A percentile compares a stretch with the other conserved stretches of the same genome.
phyloP scores from a whole-genome alignment of 768 basidiomycete genomes.

The Trametes meyenii region DNA sequence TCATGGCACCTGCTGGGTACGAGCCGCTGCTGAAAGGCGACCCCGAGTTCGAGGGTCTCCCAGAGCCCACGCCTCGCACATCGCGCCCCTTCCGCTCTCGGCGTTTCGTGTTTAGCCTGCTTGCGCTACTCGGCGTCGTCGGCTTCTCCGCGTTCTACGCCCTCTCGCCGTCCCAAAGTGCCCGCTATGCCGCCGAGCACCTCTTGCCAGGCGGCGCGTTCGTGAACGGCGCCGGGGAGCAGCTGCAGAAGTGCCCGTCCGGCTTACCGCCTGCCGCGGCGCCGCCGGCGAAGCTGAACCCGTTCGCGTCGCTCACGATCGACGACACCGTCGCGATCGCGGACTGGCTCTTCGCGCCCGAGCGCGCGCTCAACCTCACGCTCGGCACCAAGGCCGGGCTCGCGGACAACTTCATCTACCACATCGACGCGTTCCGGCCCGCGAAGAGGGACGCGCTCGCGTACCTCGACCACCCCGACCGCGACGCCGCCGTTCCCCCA shows the following conservation, averaged over 20 bases:
- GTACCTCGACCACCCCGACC: slow-evolving; percentile 45
- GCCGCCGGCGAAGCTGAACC: slow-evolving; percentile 48
- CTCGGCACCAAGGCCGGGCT: slow-evolving; percentile 31
- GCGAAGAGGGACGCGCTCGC: slow-evolving; percentile 49
- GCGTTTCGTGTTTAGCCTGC: neutral
- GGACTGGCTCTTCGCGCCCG: slow-evolving; percentile 48
- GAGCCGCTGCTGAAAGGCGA: slow-evolving; percentile 24
- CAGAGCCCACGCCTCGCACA: neutral
- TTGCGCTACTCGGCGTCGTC: slow-evolving; percentile 15
- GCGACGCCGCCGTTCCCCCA: slow-evolving; percentile 33
- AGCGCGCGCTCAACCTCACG: slow-evolving; percentile 53
- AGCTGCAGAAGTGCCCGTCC: slow-evolving; percentile 40
- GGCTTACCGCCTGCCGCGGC: slow-evolving; percentile 36
- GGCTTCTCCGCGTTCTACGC: slow-evolving; percentile 22
- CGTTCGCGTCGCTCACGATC: slow-evolving; percentile 54
- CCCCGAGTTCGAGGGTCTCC: slow-evolving; percentile 12
- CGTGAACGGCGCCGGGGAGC: slow-evolving; percentile 4
- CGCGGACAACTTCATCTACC: slow-evolving; percentile 53
- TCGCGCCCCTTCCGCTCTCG: slow-evolving; percentile 8
- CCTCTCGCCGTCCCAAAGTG: slow-evolving; percentile 2
- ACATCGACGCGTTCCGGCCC: slow-evolving; percentile 54
- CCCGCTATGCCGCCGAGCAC: slow-evolving; percentile 2
- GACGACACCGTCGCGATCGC: slow-evolving; percentile 47
- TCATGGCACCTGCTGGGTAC: slow-evolving; percentile 21
- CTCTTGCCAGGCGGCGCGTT: neutral